A percentile compares a stretch with the other conserved stretches of the same genome.
These are phyloP conservation scores for Melampsora abietis-canadensis DNA, from an alignment of 1,284 basidiomycete species.

Conservation along the genomic window DNA sequence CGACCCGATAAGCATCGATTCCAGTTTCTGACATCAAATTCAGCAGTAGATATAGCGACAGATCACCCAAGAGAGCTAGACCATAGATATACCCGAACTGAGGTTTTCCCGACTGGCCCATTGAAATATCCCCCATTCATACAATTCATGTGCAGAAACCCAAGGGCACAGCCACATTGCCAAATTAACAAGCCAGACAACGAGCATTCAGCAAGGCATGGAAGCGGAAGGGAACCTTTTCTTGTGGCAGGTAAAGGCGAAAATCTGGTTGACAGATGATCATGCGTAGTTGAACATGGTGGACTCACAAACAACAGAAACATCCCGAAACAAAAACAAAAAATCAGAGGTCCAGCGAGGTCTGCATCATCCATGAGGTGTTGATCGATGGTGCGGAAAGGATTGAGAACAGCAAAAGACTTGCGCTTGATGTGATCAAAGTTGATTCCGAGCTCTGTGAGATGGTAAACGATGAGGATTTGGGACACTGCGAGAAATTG, in stretches of 20 bases:
- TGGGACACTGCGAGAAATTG: constrained; percentile 5
- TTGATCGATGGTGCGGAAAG: constrained; percentile 77
- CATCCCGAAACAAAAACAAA: constrained; percentile 88
- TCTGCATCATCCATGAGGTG: constrained; percentile 99
- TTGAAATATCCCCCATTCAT: not conserved
- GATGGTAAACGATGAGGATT: not conserved
- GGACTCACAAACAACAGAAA: constrained; percentile 78
- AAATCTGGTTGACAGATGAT: not conserved
- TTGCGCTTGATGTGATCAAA: constrained; percentile 92
- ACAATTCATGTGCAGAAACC: not conserved
- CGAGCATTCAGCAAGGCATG: not conserved
- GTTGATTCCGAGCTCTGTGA: constrained; percentile 90
- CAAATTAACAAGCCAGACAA: constrained; percentile 19
- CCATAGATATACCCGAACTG: constrained; percentile 99
- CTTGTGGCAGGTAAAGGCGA: not conserved
- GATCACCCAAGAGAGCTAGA: constrained; percentile 86
- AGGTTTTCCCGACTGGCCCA: constrained; percentile 82
- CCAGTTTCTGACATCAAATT: constrained; percentile 95
- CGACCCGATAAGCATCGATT: constrained; percentile 93
- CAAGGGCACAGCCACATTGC: constrained; percentile 6
- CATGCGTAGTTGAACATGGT: constrained; percentile 6
- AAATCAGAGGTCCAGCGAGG: constrained; percentile 90
- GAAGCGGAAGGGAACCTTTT: not conserved
- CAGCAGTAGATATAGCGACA: constrained; percentile 90
- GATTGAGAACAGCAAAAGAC: constrained; percentile 91